A percentile compares a stretch with the other conserved stretches of the same genome.
Conservation (phyloP, 441 rosid species). For the Croton laevigatus region DNA sequence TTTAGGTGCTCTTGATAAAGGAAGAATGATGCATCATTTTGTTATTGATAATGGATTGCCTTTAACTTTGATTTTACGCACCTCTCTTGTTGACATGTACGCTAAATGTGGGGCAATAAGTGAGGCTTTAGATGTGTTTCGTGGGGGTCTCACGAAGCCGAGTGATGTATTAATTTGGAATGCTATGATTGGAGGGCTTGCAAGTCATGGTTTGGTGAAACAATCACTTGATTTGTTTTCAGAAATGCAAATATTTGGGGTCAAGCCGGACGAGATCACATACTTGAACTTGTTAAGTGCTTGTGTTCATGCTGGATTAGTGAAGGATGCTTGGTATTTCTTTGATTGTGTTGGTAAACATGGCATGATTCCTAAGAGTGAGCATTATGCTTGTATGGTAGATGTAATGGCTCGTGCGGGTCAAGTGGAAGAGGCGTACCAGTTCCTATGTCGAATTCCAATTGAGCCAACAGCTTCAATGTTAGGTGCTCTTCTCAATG, state of each 20-base stretch:
- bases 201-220: slow-evolving; percentile 60
- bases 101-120: slow-evolving; percentile 76
- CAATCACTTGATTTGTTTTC: slow-evolving; percentile 54
- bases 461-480: slow-evolving; percentile 57
- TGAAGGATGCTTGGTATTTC: slow-evolving; percentile 60
- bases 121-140: slow-evolving; percentile 60
- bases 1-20: slow-evolving; percentile 64
- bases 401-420: slow-evolving; percentile 76
- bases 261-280: slow-evolving; percentile 70
- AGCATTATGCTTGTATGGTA: slow-evolving; percentile 85
- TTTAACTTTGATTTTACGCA: slow-evolving; percentile 50
- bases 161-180: slow-evolving; percentile 78
- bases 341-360: slow-evolving; percentile 39
- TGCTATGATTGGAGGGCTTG: slow-evolving; percentile 80
- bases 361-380: slow-evolving; percentile 48
- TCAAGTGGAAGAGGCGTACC: slow-evolving; percentile 53
- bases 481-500: slow-evolving; percentile 69
- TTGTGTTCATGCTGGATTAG: slow-evolving; percentile 78
- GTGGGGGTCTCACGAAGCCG: slow-evolving; percentile 21
- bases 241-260: slow-evolving; percentile 49
- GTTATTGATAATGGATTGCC: slow-evolving; percentile 44
- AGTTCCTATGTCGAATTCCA: slow-evolving; percentile 47
- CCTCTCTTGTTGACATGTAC: slow-evolving; percentile 89
- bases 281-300: slow-evolving; percentile 66
- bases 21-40: slow-evolving; percentile 51